Percentiles rank a stretch among this genome's conserved stretches.
Conservation (phyloP, 768 basidiomycete genomes). For the Leucocoprinus sp. region DNA sequence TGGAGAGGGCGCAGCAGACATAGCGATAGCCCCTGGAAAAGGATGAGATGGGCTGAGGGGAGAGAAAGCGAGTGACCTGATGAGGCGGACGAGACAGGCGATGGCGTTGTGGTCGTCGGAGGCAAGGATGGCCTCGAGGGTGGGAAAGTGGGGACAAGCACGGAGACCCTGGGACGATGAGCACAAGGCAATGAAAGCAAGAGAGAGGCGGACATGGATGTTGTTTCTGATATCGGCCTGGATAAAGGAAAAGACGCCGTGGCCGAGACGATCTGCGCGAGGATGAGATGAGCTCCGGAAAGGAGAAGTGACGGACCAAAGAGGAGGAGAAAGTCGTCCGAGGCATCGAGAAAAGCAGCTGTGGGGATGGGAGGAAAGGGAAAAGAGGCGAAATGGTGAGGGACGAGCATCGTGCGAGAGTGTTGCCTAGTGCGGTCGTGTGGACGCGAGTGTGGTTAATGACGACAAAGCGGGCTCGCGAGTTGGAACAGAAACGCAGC, state of each 20-base stretch:
- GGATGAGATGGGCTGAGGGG: conserved; percentile 53
- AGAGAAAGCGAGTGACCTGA: conserved; percentile 53
- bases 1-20: conserved; percentile 58
- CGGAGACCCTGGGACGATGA: conserved; percentile 51
- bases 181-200: conserved; percentile 8
- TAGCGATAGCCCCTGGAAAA: conserved; percentile 55
- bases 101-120: conserved; percentile 39
- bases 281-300: too few species aligned
- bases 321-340: conserved; percentile 73
- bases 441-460: background rate
- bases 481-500: conserved; percentile 68
- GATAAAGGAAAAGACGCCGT: conserved; percentile 64
- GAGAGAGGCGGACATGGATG: conserved; percentile 37
- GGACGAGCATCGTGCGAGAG: background rate
- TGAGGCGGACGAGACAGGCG: conserved; percentile 55
- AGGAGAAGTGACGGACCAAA: conserved; percentile 52
- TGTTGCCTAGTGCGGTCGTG: background rate
- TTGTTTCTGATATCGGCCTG: conserved; percentile 65
- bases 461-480: conserved; percentile 36
- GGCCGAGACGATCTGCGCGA: conserved; percentile 54
- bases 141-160: conserved; percentile 31
- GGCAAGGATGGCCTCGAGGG: conserved; percentile 53
- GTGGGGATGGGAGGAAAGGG: too few species aligned
- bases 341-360: conserved; percentile 71
- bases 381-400: too few species aligned